Evolutionary conservation across 305 asterid genomes (phyloP), one percentile per base, ranked within the genome.

Genomic region (Galium porrigens): DNA sequence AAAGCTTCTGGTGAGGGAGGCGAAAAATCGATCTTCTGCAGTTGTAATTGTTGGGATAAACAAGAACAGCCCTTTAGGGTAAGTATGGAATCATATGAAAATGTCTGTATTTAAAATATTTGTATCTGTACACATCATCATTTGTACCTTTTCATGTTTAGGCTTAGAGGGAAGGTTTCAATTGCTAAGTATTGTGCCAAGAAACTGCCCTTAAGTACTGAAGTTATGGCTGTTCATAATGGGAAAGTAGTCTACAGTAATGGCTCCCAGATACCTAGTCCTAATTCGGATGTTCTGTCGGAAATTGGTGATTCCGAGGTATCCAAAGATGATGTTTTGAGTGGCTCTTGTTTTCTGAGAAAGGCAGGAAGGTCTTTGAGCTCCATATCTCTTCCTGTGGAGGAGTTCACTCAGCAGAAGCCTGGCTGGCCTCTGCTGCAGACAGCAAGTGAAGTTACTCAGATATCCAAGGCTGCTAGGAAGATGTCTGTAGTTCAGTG

Each of bases 341-440:
- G 25, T 0, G 48, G 80, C 78, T 73, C 48, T 41, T 73, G 78
- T 68, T 22, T 68, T 9, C 79, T 72, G 30, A 70, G 79, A 73
- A 73, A 74, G 53, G 75, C 68, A 54, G 78, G 61, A 66, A 77
- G 84, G 73, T 88, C 95, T 29, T 60, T 88, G 36, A 78, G 90
- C 74, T 70, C 81, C n/a, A 73, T 86, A 70, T 78, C 94, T 36
- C 85, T 85, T 67, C 96, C 94, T 17, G 82, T 78, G 1, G 88
- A 79, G 74, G 96, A 83, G 60, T 82, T 85, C 56, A 82, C 83
- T 0, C 69, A 67, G 74, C 86, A 82, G 69, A 82, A 83, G 79
- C 96, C 96, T 5, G 99, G 99, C 57, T 92, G 98, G 98, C 98
- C 98, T 70, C 74, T 91, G n/a, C 95, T 88, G 61, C 95, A 82